Evolutionary conservation across 768 basidiomycete species (phyloP), one percentile per base, ranked within the genome.

Genomic region (Albatrellus ellisii): DNA sequence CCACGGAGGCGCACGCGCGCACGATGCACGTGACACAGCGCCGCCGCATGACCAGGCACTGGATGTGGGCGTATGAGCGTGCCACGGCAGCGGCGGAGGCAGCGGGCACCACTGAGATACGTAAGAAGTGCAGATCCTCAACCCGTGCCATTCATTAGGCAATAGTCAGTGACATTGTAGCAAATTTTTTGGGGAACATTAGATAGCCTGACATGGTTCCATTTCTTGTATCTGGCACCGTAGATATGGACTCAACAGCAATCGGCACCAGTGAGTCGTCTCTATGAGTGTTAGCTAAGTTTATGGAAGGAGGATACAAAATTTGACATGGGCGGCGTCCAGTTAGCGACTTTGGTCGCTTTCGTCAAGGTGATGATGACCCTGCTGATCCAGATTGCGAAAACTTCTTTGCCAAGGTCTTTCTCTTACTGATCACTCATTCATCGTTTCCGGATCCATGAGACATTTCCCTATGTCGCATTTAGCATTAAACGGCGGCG

Each of bases 401-500:
- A 3, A 49, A 52, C 17, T 49, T 44, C 29, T 52, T 38, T 8
- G 47, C 48, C 36, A 40, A 39, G 22, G 50, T 47, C 1, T 57
- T 44, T 29, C 52, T 47, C 1, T 18, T 14, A 2, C 43, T 56
- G 10, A 56, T 54, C 32, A 54, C 55, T 8, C 56, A 52, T 47
- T 39, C 43, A 51, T 0, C 52, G 58, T 0, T 65, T 65, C 47
- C 54, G 60, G 0, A 39, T 12, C 6, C 56, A 67, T 47, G 46
- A 51, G 29, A 51, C 49, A 0, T 66, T 63, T 45, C 42, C 54
- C 5, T 64, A 63, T 26, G 44, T 59, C 0, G 51, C 42, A 0
- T 66, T 65, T 42, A 47, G 52, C 0, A 59, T 64, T 20, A 12
- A 41, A 2, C 63, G 64, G 38, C 48, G 51, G 14, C 47, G 56